Evolutionary conservation across 225 moss, liverwort and hornwort species (phyloP).

Genomic region (Physcomitrium patens): DNA sequence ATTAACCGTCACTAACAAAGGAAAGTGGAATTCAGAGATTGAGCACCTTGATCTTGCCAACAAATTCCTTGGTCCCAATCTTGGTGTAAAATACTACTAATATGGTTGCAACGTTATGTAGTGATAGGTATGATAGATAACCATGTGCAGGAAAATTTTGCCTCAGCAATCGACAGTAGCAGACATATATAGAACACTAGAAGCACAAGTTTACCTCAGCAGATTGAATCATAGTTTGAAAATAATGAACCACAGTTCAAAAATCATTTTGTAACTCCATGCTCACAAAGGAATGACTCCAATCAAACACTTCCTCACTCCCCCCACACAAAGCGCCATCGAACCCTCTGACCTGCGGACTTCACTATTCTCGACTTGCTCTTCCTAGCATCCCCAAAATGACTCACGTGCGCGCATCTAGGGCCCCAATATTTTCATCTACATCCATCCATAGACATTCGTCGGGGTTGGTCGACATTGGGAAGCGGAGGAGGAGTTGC

Average conservation of each 20-base stretch:
- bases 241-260: slow-evolving; percentile 95
- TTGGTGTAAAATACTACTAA: slow-evolving; percentile 55
- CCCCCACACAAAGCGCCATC: no score
- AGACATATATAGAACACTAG: slow-evolving; percentile 3
- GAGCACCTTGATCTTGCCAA: slow-evolving; percentile 75
- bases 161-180: background rate
- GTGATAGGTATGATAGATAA: background rate
- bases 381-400: no score
- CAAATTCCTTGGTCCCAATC: slow-evolving; percentile 81
- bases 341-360: no score
- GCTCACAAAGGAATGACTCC: no score
- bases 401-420: no score
- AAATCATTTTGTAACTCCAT: no score
- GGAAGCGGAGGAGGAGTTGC: no score
- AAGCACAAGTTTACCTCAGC: slow-evolving; percentile 72
- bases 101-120: slow-evolving; percentile 4
- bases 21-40: background rate
- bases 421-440: no score
- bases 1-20: background rate
- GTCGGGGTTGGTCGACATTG: no score
- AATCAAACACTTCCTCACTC: no score
- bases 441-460: no score
- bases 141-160: background rate
- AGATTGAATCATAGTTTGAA: slow-evolving; percentile 92
- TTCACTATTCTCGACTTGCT: no score